A percentile compares a stretch with the other conserved stretches of the same genome.
These are phyloP conservation scores for Puccinia hordei DNA, from an alignment of 1,284 basidiomycete species.

Conservation along the genomic window DNA sequence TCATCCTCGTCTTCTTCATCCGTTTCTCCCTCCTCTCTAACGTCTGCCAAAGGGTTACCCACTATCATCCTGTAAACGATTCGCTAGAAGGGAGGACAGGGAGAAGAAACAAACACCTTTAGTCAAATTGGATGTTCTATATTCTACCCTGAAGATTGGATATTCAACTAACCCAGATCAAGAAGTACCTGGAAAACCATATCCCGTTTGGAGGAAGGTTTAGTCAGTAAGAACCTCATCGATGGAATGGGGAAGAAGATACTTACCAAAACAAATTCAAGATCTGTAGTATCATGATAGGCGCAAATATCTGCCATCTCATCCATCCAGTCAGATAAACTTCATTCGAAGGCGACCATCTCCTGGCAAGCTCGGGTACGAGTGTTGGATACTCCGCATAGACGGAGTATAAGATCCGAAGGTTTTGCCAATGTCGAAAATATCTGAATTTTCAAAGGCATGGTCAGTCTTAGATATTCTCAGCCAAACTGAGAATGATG, in stretches of 20 bases:
- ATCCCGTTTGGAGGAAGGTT: neutral
- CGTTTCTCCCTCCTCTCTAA: conserved; percentile 55
- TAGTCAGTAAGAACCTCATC: conserved; percentile 3
- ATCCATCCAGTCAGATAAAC: conserved; percentile 72
- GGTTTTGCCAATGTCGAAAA: conserved; percentile 90
- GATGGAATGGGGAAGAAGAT: conserved; percentile 52
- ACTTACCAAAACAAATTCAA: conserved; percentile 72
- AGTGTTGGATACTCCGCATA: conserved; percentile 79
- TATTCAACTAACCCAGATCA: conserved; percentile 48
- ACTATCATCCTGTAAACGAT: conserved; percentile 54
- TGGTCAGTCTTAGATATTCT: too few species aligned
- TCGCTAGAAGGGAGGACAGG: too few species aligned
- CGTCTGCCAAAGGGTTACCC: conserved; percentile 52
- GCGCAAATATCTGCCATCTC: conserved; percentile 70
- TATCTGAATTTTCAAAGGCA: too few species aligned
- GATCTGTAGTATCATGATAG: conserved; percentile 73
- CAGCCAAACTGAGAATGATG: neutral
- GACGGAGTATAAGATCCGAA: conserved; percentile 82
- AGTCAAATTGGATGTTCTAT: neutral
- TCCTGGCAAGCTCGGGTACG: conserved; percentile 56
- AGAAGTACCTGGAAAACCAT: conserved; percentile 38
- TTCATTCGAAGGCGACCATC: conserved; percentile 64
- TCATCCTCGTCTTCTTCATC: conserved; percentile 51
- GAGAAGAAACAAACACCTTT: too few species aligned
- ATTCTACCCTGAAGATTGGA: neutral